These are phyloP conservation scores for Salix viminalis DNA, from an alignment of 345 rosid genomes.

Conservation along the genomic window DNA sequence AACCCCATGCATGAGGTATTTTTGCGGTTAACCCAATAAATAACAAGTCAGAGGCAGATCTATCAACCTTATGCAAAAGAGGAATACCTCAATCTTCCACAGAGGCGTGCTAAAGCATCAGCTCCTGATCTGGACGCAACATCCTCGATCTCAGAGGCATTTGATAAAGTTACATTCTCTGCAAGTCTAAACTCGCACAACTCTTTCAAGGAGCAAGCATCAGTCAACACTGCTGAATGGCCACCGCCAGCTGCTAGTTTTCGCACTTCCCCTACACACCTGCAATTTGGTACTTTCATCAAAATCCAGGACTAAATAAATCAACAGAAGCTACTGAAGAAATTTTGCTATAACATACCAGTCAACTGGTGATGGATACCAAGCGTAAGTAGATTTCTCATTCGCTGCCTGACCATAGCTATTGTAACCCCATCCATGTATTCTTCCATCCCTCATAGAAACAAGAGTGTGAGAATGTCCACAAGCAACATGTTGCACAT, in stretches of 20 bases:
- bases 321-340: constrained; percentile 9
- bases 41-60: neutral
- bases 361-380: constrained; percentile 96
- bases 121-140: constrained; percentile 79
- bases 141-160: constrained; percentile 75
- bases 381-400: constrained; percentile 79
- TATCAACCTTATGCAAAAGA: neutral
- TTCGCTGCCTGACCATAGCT: constrained; percentile 96
- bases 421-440: constrained; percentile 97
- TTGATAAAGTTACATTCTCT: constrained; percentile 57
- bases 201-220: constrained; percentile 92
- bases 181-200: constrained; percentile 90
- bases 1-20: too few species aligned
- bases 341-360: constrained; percentile 48
- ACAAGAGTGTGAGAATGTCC: constrained; percentile 90
- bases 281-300: constrained; percentile 25
- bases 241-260: constrained; percentile 98
- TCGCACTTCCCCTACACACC: constrained; percentile 91
- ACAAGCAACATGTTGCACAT: constrained; percentile 80
- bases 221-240: constrained; percentile 88
- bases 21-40: neutral
- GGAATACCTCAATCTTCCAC: constrained; percentile 73
- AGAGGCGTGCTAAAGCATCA: constrained; percentile 88
- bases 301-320: constrained; percentile 9
- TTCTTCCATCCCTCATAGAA: constrained; percentile 67